Conservation (phyloP, 306 rosid genomes). For the Cicer cuneatum region DNA sequence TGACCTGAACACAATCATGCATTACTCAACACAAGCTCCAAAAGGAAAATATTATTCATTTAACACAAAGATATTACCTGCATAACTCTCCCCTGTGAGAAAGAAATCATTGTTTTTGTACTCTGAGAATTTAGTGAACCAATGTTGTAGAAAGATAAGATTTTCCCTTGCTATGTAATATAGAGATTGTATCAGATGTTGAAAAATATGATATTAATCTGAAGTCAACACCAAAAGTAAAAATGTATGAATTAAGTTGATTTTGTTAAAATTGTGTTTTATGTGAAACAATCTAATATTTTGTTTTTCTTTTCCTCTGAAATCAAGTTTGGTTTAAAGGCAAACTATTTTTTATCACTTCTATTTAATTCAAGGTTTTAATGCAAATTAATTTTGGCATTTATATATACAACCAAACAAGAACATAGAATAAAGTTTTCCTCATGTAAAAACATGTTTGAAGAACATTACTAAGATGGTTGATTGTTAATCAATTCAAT, state of each 20-base stretch:
- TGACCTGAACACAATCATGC: conserved; percentile 57
- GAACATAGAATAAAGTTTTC: background rate
- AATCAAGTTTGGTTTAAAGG: background rate
- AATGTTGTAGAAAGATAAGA: conserved; percentile 62
- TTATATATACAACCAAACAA: background rate
- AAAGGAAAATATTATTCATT: background rate
- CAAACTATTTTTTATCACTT: background rate
- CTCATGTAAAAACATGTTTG: background rate
- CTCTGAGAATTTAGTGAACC: conserved; percentile 64
- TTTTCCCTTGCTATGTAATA: conserved; percentile 64
- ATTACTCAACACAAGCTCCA: conserved; percentile 11
- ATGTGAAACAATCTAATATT: too few relatives aligned
- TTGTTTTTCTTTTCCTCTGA: background rate
- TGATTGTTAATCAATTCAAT: background rate
- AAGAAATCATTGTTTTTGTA: conserved; percentile 62
- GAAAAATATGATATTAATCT: background rate
- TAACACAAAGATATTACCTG: conserved; percentile 47
- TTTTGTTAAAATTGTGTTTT: background rate
- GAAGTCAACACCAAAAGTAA: background rate
- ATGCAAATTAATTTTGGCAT: background rate
- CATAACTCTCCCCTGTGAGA: conserved; percentile 82
- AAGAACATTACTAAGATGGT: background rate
- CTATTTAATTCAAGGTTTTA: background rate
- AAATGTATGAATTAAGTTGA: background rate
- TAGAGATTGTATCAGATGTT: background rate